Percentiles rank a stretch among this genome's conserved stretches.
phyloP scores from a whole-genome alignment of 2,329 filamentous ascomycete genomes.

The Colletotrichum liriopes region DNA sequence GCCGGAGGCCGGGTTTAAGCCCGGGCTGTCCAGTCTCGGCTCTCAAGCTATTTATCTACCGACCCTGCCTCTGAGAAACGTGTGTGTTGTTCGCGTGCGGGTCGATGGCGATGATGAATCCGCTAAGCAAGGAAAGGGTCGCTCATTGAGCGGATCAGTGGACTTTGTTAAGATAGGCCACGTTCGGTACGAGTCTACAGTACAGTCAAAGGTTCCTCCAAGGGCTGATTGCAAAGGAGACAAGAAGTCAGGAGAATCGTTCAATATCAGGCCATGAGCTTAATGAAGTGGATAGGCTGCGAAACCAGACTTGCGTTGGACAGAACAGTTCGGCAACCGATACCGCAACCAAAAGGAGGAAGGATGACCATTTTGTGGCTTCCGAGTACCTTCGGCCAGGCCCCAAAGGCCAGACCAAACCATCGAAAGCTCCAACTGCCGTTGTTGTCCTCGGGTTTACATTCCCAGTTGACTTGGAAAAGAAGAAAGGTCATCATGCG shows the following conservation, averaged over 20 bases:
- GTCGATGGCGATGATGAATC: slow-evolving; percentile 8
- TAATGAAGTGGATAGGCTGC: not conserved
- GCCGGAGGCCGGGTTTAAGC: slow-evolving; percentile 23
- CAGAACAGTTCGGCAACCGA: too few relatives aligned
- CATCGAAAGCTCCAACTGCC: not conserved
- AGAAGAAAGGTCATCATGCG: slow-evolving; percentile 5
- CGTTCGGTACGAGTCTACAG: not conserved
- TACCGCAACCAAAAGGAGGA: too few relatives aligned
- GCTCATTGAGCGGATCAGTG: not conserved
- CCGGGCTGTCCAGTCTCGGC: not conserved
- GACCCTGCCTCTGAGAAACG: not conserved
- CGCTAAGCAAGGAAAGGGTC: slow-evolving; percentile 13
- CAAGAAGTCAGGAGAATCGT: too few relatives aligned
- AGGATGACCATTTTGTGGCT: too few relatives aligned
- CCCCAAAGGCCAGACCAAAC: too few relatives aligned
- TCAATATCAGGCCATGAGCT: too few relatives aligned
- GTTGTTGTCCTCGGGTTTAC: not conserved
- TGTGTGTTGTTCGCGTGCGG: not conserved
- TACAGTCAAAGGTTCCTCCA: not conserved
- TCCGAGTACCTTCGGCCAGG: too few relatives aligned
- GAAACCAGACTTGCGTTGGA: not conserved
- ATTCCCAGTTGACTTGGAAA: not conserved
- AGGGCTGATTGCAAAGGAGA: not conserved
- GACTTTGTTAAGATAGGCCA: not conserved
- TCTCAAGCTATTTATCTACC: not conserved